Conservation (phyloP, 1,139 yeast genomes). For the Scheffersomyces segobiensis region DNA sequence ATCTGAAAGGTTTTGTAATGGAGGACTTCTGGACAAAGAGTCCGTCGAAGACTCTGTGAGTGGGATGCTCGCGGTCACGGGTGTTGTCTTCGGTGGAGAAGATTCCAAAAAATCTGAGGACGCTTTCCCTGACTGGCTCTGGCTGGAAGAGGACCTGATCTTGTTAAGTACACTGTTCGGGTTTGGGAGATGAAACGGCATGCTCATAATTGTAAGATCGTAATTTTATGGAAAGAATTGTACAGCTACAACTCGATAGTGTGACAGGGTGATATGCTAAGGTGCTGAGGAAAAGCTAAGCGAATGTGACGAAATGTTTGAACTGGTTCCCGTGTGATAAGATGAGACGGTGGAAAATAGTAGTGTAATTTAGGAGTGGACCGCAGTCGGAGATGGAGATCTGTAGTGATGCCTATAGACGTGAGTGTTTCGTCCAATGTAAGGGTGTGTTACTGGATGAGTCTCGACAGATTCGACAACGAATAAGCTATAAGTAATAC, state of each 20-base stretch:
- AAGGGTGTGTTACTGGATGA: not conserved
- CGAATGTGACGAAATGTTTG: not conserved
- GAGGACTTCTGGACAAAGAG: slow-evolving; percentile 1
- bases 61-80: not conserved
- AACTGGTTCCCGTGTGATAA: too few species aligned
- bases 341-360: too few species aligned
- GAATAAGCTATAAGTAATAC: not conserved
- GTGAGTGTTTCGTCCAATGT: not conserved
- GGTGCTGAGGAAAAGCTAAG: not conserved
- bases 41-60: not conserved
- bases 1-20: not conserved
- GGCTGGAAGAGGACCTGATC: not conserved
- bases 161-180: not conserved
- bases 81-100: not conserved
- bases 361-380: not conserved
- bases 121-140: not conserved
- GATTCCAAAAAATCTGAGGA: not conserved
- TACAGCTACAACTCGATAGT: too few species aligned
- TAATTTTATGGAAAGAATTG: too few species aligned
- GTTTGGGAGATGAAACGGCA: not conserved
- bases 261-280: too few species aligned
- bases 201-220: not conserved
- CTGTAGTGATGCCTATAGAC: not conserved
- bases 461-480: not conserved
- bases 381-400: not conserved